Base-by-base conservation (phyloP, 768 basidiomycete genomes). In the Russula vinacea region DNA sequence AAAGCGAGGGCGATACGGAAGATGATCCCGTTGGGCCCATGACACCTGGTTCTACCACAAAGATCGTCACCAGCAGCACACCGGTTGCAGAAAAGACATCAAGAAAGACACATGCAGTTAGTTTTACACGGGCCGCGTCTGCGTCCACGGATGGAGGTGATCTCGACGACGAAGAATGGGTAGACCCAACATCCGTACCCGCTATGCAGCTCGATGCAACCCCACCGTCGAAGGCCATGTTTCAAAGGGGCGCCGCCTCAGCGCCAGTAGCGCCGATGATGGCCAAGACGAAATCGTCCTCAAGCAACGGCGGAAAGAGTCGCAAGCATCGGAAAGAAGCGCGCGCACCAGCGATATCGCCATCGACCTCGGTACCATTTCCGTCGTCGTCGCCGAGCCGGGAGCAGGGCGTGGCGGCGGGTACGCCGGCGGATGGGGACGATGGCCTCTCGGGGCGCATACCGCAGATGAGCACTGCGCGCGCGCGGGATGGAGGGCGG, bases 401-500 rank as follows among this genome's bases (percentile, higher is more conserved):
- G 42, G 65, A 56, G 50, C 54, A 29, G 37, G 44, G n/a, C 44
- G 44, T 3, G 9, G 44, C 44, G 9, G 19, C n/a, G 3, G n/a
- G 44, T 45, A 22, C 13, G 10, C 13, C n/a, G 22, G n/a, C n/a
- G n/a, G 22, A 22, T 24, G 45, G 1, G 45, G 45, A 47, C 45
- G 45, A 50, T 16, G 24, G 3, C 26, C 13, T 5, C 4, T 26
- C 13, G 16, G 26, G 71, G 70, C 72, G 73, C 39, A 70, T 76
- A 67, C 78, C 75, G 62, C 78, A 87, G 76, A 89, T 91, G 88
- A 86, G 89, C 71, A 85, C 81, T 3, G 82, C 85, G 32, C 82
- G 87, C 47, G 90, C 86, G 54, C 79, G 89, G 62, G 88, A 92
- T 73, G 90, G 90, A 3, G 90, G 90, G 44, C 78, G 90, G 69